Evolutionary conservation across 106 monocot genomes (phyloP).

Genomic region (Dactylorhiza incarnata): DNA sequence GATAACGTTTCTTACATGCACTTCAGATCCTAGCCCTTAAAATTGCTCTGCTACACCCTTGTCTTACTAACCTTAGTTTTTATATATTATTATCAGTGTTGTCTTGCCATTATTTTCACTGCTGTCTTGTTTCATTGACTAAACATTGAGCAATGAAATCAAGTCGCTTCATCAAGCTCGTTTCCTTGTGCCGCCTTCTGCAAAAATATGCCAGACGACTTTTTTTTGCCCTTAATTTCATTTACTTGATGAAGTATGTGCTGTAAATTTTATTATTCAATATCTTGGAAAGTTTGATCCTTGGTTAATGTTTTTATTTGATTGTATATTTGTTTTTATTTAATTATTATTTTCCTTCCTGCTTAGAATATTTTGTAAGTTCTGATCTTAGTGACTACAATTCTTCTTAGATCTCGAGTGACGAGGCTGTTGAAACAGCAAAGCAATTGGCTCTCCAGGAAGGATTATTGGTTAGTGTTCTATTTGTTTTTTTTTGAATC

Average conservation of each 20-base stretch:
- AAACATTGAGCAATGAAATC: neutral
- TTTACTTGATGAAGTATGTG: neutral
- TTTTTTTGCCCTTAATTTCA: neutral
- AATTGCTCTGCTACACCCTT: neutral
- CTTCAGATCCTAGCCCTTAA: neutral
- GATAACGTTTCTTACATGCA: neutral
- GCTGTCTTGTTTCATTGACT: neutral
- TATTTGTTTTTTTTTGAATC: neutral
- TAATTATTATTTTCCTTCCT: neutral
- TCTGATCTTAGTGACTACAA: neutral
- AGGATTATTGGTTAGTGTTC: constrained; percentile 74
- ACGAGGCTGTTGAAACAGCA: constrained; percentile 93
- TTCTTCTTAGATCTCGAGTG: constrained; percentile 69
- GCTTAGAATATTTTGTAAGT: neutral
- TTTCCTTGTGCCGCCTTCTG: neutral
- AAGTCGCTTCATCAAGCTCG: neutral
- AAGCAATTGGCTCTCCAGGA: constrained; percentile 94
- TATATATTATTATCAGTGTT: neutral
- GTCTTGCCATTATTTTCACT: neutral
- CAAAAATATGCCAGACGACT: no score
- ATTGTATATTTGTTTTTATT: neutral
- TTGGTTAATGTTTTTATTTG: neutral
- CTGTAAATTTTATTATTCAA: neutral
- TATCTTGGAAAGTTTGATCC: neutral
- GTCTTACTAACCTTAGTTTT: neutral